A percentile compares a stretch with the other conserved stretches of the same genome.
These are phyloP conservation scores for Glycine soja DNA, from an alignment of 306 rosid species.

Conservation along the genomic window DNA sequence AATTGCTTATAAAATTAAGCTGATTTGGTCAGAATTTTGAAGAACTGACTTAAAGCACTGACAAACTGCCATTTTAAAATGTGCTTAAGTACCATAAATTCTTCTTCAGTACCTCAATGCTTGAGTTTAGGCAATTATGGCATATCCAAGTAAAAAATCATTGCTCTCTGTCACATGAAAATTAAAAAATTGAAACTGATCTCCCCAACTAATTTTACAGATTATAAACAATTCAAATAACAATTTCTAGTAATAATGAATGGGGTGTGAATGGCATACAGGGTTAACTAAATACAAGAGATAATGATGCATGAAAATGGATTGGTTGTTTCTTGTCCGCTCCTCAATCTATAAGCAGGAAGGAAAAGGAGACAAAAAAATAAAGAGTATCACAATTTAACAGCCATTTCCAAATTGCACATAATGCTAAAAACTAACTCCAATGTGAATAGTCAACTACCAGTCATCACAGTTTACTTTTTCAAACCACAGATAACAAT, in stretches of 20 bases:
- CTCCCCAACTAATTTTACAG: neutral
- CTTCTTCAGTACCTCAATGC: slow-evolving; percentile 10
- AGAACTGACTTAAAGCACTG: slow-evolving; percentile 8
- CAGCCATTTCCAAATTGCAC: neutral
- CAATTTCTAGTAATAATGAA: slow-evolving; percentile 6
- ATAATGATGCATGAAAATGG: slow-evolving; percentile 14
- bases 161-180: neutral
- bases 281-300: neutral
- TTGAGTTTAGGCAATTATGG: slow-evolving; percentile 20
- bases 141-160: slow-evolving; percentile 22
- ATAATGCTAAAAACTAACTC: slow-evolving; percentile 6
- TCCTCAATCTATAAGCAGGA: neutral
- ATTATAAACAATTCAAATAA: neutral
- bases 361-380: neutral
- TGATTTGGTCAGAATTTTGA: neutral
- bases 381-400: neutral
- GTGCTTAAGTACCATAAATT: slow-evolving; percentile 26
- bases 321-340: neutral
- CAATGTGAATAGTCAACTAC: slow-evolving; percentile 19
- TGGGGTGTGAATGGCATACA: neutral
- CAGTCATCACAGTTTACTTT: neutral
- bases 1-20: slow-evolving; percentile 8
- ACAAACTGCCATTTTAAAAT: slow-evolving; percentile 5
- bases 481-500: slow-evolving; percentile 1
- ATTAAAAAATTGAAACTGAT: neutral